These are phyloP conservation scores for Rugosomyces carneus DNA, from an alignment of 1,284 basidiomycete genomes.

Conservation along the genomic window DNA sequence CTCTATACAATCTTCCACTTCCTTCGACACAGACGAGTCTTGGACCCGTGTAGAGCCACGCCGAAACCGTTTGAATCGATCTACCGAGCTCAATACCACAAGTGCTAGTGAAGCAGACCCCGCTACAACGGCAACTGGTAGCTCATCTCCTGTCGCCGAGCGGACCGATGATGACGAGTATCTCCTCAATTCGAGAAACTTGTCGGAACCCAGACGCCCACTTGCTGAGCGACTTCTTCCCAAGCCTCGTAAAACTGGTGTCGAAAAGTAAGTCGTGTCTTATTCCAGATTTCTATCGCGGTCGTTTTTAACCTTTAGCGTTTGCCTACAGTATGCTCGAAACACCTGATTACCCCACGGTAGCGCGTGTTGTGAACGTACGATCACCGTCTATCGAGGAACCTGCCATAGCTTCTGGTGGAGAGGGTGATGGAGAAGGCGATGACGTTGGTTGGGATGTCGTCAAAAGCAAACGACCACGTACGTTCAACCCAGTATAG, in stretches of 20 bases:
- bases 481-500: not conserved
- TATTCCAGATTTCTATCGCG: constrained; percentile 8
- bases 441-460: not conserved
- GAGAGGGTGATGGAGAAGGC: constrained; percentile 21
- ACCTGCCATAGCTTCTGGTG: constrained; percentile 69
- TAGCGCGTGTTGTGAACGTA: constrained; percentile 60
- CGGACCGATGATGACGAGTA: constrained; percentile 31
- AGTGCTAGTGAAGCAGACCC: constrained; percentile 50
- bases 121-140: constrained; percentile 35
- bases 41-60: constrained; percentile 49
- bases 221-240: constrained; percentile 56
- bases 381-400: constrained; percentile 51
- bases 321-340: constrained; percentile 48
- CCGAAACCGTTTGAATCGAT: constrained; percentile 19
- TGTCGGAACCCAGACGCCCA: constrained; percentile 29
- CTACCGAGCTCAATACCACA: constrained; percentile 37
- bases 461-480: not conserved
- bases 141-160: constrained; percentile 45
- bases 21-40: constrained; percentile 41
- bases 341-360: constrained; percentile 45
- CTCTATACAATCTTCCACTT: constrained; percentile 26
- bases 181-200: constrained; percentile 19
- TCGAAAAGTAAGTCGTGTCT: constrained; percentile 49
- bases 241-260: constrained; percentile 53
- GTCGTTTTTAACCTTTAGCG: too few species aligned